Evolutionary conservation across 805 yeast species (phyloP).

Genomic region (Jamesozyma lodderae): DNA sequence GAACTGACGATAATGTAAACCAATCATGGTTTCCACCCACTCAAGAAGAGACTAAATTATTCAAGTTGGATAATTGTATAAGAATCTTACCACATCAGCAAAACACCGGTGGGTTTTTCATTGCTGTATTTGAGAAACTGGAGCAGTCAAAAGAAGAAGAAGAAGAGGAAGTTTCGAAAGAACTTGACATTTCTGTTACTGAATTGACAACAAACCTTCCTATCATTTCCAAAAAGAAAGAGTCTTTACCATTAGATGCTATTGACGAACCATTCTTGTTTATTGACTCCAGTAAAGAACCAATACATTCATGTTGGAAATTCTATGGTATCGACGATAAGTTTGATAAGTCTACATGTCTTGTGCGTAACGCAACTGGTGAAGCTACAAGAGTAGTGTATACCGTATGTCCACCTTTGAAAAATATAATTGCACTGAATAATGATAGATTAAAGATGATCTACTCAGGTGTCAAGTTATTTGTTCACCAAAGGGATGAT

Average conservation of each 20-base stretch:
- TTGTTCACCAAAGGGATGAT: constrained; percentile 78
- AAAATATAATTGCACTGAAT: constrained; percentile 55
- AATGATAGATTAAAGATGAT: constrained; percentile 78
- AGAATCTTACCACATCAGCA: constrained; percentile 96
- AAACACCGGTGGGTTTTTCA: constrained; percentile 96
- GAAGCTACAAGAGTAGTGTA: constrained; percentile 89
- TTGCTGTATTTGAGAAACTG: constrained; percentile 77
- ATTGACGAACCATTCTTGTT: constrained; percentile 92
- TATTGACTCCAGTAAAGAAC: constrained; percentile 55
- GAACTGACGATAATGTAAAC: constrained; percentile 37
- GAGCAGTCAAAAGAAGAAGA: constrained; percentile 12
- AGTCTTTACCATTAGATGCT: constrained; percentile 80
- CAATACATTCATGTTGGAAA: constrained; percentile 68
- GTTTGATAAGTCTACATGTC: constrained; percentile 62
- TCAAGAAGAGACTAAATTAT: constrained; percentile 54
- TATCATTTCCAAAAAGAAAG: constrained; percentile 40
- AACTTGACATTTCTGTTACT: not conserved
- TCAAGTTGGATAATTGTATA: constrained; percentile 69
- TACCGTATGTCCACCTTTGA: constrained; percentile 73
- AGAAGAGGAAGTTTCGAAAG: not conserved
- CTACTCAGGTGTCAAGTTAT: constrained; percentile 86
- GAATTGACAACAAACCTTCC: too few relatives aligned
- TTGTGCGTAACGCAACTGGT: constrained; percentile 92
- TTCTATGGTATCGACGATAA: constrained; percentile 68
- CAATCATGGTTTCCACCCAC: constrained; percentile 73